phyloP scores from a whole-genome alignment of 176 grass and related monocot genomes.

The Chrysopogon serrulatus region DNA sequence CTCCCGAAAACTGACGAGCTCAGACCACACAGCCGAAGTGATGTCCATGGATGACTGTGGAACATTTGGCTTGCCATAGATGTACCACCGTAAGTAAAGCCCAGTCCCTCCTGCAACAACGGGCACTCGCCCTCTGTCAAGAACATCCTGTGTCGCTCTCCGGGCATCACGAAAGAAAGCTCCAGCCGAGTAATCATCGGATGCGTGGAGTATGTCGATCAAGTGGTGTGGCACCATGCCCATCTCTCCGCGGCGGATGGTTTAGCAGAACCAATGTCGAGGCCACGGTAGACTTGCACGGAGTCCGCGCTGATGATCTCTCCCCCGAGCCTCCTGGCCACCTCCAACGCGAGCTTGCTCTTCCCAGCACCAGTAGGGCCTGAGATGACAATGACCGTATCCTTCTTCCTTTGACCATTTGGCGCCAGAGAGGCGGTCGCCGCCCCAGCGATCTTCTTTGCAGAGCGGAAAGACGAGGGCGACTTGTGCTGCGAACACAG shows the following conservation, averaged over 20 bases:
- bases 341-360: slow-evolving; percentile 64
- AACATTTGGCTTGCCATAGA: slow-evolving; percentile 79
- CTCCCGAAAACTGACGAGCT: slow-evolving; percentile 48
- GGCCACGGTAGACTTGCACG: slow-evolving; percentile 62
- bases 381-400: slow-evolving; percentile 69
- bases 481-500: not conserved
- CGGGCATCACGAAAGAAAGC: slow-evolving; percentile 60
- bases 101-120: slow-evolving; percentile 71
- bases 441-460: not conserved
- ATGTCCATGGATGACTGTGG: slow-evolving; percentile 42
- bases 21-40: slow-evolving; percentile 32
- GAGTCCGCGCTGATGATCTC: slow-evolving; percentile 80
- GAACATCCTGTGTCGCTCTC: slow-evolving; percentile 40
- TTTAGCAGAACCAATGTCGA: slow-evolving; percentile 78
- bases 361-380: slow-evolving; percentile 62
- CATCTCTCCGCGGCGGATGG: slow-evolving; percentile 40
- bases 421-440: not conserved
- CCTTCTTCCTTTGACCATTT: not conserved
- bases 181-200: slow-evolving; percentile 70
- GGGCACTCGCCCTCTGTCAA: slow-evolving; percentile 41
- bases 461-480: not conserved
- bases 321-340: slow-evolving; percentile 60
- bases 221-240: slow-evolving; percentile 53
- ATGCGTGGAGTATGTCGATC: slow-evolving; percentile 54
- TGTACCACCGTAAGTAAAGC: slow-evolving; percentile 74